Evolutionary conservation across 2,329 filamentous ascomycete species (phyloP).

Genomic region (Cordyceps sp.): DNA sequence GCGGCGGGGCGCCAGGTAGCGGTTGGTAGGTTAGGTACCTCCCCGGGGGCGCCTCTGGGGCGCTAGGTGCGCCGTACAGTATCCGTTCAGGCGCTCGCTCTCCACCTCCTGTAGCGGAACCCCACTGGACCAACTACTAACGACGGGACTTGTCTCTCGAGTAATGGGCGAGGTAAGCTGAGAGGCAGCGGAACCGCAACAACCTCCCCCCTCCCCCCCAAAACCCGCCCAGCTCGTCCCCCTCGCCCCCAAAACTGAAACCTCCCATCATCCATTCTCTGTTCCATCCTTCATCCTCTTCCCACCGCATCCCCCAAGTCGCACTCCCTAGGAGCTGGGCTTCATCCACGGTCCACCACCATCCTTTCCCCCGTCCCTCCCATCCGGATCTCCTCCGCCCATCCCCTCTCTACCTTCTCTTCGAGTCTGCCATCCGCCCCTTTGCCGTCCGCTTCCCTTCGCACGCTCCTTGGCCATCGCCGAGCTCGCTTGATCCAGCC

Average conservation of each 20-base stretch:
- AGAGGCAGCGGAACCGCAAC: neutral
- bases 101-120: slow-evolving; percentile 1
- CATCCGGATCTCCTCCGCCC: slow-evolving; percentile 9
- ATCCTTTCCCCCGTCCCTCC: slow-evolving; percentile 1
- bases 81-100: too few relatives aligned
- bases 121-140: neutral
- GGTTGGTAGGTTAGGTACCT: too few relatives aligned
- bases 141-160: too few relatives aligned
- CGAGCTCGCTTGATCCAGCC: slow-evolving; percentile 5
- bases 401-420: slow-evolving; percentile 20
- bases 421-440: slow-evolving; percentile 20
- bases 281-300: slow-evolving; percentile 9
- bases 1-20: too few relatives aligned
- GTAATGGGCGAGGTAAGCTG: too few relatives aligned
- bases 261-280: slow-evolving; percentile 1
- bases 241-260: neutral
- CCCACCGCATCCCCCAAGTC: slow-evolving; percentile 5
- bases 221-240: slow-evolving; percentile 1
- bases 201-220: neutral
- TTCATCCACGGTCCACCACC: slow-evolving; percentile 9
- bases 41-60: too few relatives aligned
- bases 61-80: too few relatives aligned
- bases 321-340: slow-evolving; percentile 15
- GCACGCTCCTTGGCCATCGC: slow-evolving; percentile 21
- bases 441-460: slow-evolving; percentile 14